phyloP scores from a whole-genome alignment of 2,329 filamentous ascomycete species.

The Sporothrix schenckii region DNA sequence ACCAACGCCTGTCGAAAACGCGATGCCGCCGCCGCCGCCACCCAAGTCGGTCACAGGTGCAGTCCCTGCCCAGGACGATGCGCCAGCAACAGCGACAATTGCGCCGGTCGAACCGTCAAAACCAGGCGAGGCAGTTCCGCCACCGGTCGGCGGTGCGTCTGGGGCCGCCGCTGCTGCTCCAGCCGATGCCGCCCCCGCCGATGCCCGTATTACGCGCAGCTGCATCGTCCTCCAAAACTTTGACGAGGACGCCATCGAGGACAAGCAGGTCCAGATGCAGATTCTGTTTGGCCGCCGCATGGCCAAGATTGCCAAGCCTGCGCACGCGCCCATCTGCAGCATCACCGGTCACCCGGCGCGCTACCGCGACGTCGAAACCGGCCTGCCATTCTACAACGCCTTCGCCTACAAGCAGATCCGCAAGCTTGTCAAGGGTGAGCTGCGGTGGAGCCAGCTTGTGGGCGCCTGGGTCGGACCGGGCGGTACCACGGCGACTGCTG shows the following conservation, averaged over 20 bases:
- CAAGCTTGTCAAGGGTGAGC: slow-evolving; percentile 70
- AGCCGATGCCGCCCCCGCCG: slow-evolving; percentile 45
- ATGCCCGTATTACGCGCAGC: slow-evolving; percentile 59
- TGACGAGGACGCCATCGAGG: slow-evolving; percentile 58
- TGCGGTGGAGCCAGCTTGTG: slow-evolving; percentile 78
- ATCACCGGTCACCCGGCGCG: slow-evolving; percentile 81
- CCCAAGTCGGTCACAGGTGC: background rate
- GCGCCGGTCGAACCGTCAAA: background rate
- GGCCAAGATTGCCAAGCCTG: slow-evolving; percentile 58
- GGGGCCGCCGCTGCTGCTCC: slow-evolving; percentile 39
- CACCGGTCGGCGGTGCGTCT: slow-evolving; percentile 29
- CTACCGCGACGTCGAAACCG: slow-evolving; percentile 83
- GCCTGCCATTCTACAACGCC: slow-evolving; percentile 76
- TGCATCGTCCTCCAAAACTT: slow-evolving; percentile 65
- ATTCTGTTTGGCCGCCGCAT: slow-evolving; percentile 64
- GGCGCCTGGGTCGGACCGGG: slow-evolving; percentile 78
- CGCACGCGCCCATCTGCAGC: slow-evolving; percentile 65
- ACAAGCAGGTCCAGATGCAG: slow-evolving; percentile 60
- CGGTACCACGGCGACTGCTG: slow-evolving; percentile 38
- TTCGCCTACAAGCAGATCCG: slow-evolving; percentile 83
- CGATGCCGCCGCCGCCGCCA: slow-evolving; percentile 19
- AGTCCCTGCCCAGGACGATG: background rate
- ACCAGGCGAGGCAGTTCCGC: background rate
- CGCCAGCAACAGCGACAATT: background rate
- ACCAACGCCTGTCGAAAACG: background rate